A percentile compares a stretch with the other conserved stretches of the same genome.
These are phyloP conservation scores for Trichoderma breve DNA, from an alignment of 2,329 filamentous ascomycete species.

Conservation along the genomic window DNA sequence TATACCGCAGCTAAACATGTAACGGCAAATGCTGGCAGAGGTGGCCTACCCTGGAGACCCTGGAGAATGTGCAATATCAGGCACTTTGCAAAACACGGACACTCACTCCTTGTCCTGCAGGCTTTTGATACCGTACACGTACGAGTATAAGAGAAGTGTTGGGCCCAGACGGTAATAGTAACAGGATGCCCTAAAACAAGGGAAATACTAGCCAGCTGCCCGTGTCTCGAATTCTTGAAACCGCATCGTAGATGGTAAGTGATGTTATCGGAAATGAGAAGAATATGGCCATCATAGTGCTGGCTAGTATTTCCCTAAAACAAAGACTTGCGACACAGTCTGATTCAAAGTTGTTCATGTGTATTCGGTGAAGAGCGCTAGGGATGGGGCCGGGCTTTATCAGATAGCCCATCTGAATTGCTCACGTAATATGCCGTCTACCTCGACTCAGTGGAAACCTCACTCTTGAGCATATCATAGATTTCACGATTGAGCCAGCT, in stretches of 20 bases:
- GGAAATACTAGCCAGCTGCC: neutral
- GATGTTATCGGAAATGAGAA: neutral
- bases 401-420: neutral
- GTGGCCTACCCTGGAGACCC: neutral
- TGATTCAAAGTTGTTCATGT: neutral
- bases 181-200: neutral
- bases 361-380: neutral
- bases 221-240: neutral
- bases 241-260: neutral
- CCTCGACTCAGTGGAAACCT: neutral
- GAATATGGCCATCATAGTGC: neutral
- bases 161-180: neutral
- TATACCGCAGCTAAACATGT: neutral
- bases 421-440: slow-evolving; percentile 1
- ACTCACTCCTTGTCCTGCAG: neutral
- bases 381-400: neutral
- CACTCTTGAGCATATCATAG: neutral
- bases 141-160: neutral
- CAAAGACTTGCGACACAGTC: neutral
- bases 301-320: neutral
- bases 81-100: neutral
- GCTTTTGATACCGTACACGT: neutral
- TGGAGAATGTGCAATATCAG: neutral
- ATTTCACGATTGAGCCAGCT: neutral
- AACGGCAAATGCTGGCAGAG: neutral